Evolutionary conservation across 192 early-diverging fungal genomes (phyloP).

Genomic region (Phycomyces blakesleeanus): DNA sequence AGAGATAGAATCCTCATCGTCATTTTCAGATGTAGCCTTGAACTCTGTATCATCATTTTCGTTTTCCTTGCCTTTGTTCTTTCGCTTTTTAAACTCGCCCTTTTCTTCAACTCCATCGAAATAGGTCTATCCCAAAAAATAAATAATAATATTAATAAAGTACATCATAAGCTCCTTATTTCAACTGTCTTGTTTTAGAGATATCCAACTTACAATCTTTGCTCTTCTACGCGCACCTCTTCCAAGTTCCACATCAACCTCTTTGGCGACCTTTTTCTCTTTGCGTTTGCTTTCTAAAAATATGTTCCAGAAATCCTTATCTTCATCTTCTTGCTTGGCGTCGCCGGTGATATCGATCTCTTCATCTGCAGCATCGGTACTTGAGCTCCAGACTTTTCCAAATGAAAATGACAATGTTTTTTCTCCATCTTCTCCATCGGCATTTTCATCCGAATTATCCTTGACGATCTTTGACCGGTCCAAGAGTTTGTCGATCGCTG

Average conservation of each 20-base stretch:
- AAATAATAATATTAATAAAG: too few species aligned
- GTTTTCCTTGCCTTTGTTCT: not conserved
- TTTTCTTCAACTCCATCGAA: not conserved
- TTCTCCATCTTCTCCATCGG: not conserved
- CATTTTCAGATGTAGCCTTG: not conserved
- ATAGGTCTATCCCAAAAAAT: not conserved
- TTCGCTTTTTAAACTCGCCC: not conserved
- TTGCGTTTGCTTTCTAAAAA: constrained; percentile 19
- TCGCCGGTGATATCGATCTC: constrained; percentile 27
- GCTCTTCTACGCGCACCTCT: constrained; percentile 30
- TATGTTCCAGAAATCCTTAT: constrained; percentile 32
- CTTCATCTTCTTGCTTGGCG: not conserved
- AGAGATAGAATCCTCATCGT: not conserved
- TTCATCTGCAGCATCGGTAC: constrained; percentile 30
- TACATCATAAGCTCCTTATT: too few species aligned
- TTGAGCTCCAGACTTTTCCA: constrained; percentile 13
- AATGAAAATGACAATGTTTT: constrained; percentile 9
- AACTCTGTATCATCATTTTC: not conserved
- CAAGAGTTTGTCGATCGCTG: constrained; percentile 55
- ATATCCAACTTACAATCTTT: constrained; percentile 15
- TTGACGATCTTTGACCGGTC: constrained; percentile 37
- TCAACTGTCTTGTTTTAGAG: too few species aligned
- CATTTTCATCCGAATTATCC: not conserved
- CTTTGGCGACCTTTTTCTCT: not conserved
- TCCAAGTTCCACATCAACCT: constrained; percentile 4